A percentile compares a stretch with the other conserved stretches of the same genome.
Evolutionary conservation across 2,329 filamentous ascomycete species (phyloP).

Genomic region (Exophiala xenobiotica): DNA sequence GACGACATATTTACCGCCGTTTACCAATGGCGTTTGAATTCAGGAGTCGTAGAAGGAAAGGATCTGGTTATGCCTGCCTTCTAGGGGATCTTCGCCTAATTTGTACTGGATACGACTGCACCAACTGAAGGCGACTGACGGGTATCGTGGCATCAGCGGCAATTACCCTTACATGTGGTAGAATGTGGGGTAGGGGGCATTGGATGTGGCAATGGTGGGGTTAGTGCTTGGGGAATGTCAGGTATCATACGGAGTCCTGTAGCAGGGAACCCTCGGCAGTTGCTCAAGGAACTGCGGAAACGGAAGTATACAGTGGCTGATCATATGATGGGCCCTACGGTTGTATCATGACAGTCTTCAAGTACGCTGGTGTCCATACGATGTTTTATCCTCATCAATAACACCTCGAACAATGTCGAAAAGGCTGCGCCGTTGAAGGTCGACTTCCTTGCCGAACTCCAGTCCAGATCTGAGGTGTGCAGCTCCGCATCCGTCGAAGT

Average conservation of each 20-base stretch:
- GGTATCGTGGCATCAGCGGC: not conserved
- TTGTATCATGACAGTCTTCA: no score
- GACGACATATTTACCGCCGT: not conserved
- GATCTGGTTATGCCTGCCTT: no score
- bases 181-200: not conserved
- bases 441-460: not conserved
- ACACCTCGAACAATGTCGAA: not conserved
- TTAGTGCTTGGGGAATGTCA: not conserved
- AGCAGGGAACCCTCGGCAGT: no score
- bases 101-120: no score
- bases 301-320: no score
- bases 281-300: no score
- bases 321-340: no score
- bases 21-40: no score
- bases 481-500: constrained; percentile 1
- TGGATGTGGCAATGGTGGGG: constrained; percentile 1
- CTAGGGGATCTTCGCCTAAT: no score
- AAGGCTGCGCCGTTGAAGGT: not conserved
- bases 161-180: no score
- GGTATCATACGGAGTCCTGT: not conserved
- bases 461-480: not conserved
- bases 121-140: not conserved
- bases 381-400: not conserved
- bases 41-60: no score
- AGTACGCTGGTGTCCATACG: no score